Conservation (phyloP, 2,329 filamentous ascomycete genomes). For the Fusarium sp. region DNA sequence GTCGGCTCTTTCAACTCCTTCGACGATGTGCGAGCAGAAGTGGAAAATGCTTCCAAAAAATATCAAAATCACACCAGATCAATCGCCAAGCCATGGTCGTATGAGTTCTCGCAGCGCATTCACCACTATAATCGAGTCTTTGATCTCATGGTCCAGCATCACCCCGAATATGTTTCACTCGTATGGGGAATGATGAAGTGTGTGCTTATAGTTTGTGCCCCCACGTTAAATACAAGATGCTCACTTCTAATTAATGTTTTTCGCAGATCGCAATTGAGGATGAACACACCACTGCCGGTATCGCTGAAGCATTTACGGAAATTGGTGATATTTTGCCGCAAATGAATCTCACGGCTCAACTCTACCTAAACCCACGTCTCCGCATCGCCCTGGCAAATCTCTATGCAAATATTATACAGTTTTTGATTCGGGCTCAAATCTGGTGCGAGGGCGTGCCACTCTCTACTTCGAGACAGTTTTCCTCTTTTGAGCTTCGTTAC, state of each 20-base stretch:
- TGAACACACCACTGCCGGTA: neutral
- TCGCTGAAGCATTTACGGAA: neutral
- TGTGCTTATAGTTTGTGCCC: neutral
- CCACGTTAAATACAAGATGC: too few relatives aligned
- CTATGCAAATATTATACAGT: too few relatives aligned
- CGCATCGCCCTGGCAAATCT: too few relatives aligned
- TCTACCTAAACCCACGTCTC: neutral
- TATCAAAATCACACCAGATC: too few relatives aligned
- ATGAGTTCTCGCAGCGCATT: neutral
- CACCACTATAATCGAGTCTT: neutral
- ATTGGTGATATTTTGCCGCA: neutral
- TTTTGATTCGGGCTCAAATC: too few relatives aligned
- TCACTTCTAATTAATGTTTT: too few relatives aligned
- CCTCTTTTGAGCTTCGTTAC: too few relatives aligned
- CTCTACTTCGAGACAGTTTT: too few relatives aligned
- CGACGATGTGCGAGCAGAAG: too few relatives aligned
- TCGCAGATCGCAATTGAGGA: neutral
- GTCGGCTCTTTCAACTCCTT: too few relatives aligned
- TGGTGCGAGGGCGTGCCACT: too few relatives aligned
- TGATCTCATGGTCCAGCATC: neutral
- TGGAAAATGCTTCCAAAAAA: too few relatives aligned
- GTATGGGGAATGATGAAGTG: slow-evolving; percentile 3
- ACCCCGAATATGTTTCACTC: slow-evolving; percentile 10
- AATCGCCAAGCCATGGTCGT: neutral
- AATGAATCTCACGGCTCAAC: neutral